Evolutionary conservation across 2,329 filamentous ascomycete genomes (phyloP).

Genomic region (Hypoxylon rubiginosum): DNA sequence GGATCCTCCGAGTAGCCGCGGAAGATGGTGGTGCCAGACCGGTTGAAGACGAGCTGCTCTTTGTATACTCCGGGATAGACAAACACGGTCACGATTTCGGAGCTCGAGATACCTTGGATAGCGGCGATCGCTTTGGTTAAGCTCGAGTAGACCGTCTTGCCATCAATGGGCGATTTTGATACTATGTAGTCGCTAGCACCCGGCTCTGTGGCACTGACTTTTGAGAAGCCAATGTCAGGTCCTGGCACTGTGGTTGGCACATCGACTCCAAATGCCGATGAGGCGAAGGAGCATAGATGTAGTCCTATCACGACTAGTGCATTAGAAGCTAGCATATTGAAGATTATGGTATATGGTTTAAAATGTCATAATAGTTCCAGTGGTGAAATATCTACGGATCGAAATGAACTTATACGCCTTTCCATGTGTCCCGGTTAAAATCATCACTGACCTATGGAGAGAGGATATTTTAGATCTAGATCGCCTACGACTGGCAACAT

Average conservation of each 20-base stretch:
- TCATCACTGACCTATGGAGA: not conserved
- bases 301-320: not conserved
- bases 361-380: not conserved
- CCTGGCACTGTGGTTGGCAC: not conserved
- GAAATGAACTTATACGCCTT: not conserved
- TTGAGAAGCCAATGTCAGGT: not conserved
- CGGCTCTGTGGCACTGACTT: slow-evolving; percentile 15
- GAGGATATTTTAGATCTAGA: not conserved
- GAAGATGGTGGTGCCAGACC: slow-evolving; percentile 34
- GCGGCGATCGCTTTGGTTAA: slow-evolving; percentile 19
- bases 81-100: slow-evolving; percentile 21
- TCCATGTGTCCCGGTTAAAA: not conserved
- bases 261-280: not conserved
- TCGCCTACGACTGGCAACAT: not conserved
- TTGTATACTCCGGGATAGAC: slow-evolving; percentile 31
- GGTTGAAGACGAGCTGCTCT: slow-evolving; percentile 31
- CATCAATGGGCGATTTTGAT: slow-evolving; percentile 27
- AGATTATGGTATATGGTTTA: not conserved
- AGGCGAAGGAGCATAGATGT: slow-evolving; percentile 1
- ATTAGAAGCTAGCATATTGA: slow-evolving; percentile 13
- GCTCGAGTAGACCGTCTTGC: slow-evolving; percentile 31
- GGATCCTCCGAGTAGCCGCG: slow-evolving; percentile 30
- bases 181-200: slow-evolving; percentile 31
- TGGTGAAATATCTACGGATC: not conserved
- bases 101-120: slow-evolving; percentile 18